Conservation (phyloP, 495 filamentous ascomycete genomes). For the Glonium stellatum region DNA sequence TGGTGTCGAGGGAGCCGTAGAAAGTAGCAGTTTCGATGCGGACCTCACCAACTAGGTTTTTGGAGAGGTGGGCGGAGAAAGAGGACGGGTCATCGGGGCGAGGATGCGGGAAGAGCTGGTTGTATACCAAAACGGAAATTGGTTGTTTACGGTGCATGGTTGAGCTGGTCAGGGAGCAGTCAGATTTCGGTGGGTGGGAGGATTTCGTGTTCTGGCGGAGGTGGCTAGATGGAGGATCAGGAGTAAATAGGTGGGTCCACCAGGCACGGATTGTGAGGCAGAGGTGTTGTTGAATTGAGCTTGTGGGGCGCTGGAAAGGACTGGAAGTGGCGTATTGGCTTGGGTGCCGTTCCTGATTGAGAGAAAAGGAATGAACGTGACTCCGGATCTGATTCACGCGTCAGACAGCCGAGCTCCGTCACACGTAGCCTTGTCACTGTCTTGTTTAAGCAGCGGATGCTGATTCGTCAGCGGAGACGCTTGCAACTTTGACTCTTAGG, state of each 20-base stretch:
- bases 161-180: conserved; percentile 2
- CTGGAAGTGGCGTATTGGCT: neutral
- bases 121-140: conserved; percentile 51
- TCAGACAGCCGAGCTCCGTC: neutral
- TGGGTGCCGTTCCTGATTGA: neutral
- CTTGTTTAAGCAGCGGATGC: no score
- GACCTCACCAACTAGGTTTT: conserved; percentile 80
- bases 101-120: conserved; percentile 51
- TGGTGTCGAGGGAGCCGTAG: conserved; percentile 76
- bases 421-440: neutral
- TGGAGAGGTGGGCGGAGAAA: conserved; percentile 53
- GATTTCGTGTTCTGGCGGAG: neutral
- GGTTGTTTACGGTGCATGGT: conserved; percentile 54
- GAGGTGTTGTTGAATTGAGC: neutral
- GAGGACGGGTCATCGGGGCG: conserved; percentile 48
- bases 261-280: neutral
- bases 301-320: neutral
- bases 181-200: neutral
- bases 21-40: conserved; percentile 76
- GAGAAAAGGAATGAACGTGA: neutral
- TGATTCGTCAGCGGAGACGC: neutral
- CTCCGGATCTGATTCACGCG: neutral
- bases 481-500: no score
- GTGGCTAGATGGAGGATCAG: neutral
- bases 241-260: neutral